Percentiles rank a stretch among this genome's conserved stretches.
phyloP scores from a whole-genome alignment of 2,329 filamentous ascomycete species.

The Mollisia scopiformis region DNA sequence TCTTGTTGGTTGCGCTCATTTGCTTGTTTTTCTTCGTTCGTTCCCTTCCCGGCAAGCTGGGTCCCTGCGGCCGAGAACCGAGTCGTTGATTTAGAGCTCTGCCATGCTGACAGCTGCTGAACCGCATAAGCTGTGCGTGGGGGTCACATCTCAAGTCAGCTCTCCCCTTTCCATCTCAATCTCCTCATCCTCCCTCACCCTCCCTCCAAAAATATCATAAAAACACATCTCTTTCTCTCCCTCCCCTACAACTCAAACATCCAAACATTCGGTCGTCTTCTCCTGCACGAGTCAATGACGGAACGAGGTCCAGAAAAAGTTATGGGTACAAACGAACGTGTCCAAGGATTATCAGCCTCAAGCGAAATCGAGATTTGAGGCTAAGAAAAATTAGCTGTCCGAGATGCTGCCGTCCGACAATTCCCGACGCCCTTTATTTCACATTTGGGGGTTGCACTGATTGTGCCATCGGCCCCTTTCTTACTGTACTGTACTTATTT shows the following conservation, averaged over 20 bases:
- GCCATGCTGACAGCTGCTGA: not conserved
- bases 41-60: not conserved
- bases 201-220: no score
- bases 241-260: no score
- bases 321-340: no score
- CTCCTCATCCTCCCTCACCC: not conserved
- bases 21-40: constrained; percentile 9
- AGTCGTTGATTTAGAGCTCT: not conserved
- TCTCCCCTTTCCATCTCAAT: not conserved
- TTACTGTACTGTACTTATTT: no score
- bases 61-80: not conserved
- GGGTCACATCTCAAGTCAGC: not conserved
- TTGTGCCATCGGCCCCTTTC: no score
- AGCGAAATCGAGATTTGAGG: not conserved
- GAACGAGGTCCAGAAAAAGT: not conserved
- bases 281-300: no score
- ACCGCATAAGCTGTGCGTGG: not conserved
- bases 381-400: constrained; percentile 1
- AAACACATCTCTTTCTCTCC: not conserved
- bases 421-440: not conserved
- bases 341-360: constrained; percentile 16
- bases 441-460: not conserved
- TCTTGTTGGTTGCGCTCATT: constrained; percentile 9
- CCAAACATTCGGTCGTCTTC: no score
- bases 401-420: constrained; percentile 1